Evolutionary conservation across 2,329 filamentous ascomycete genomes (phyloP).

Genomic region (Chaetomium sp.): DNA sequence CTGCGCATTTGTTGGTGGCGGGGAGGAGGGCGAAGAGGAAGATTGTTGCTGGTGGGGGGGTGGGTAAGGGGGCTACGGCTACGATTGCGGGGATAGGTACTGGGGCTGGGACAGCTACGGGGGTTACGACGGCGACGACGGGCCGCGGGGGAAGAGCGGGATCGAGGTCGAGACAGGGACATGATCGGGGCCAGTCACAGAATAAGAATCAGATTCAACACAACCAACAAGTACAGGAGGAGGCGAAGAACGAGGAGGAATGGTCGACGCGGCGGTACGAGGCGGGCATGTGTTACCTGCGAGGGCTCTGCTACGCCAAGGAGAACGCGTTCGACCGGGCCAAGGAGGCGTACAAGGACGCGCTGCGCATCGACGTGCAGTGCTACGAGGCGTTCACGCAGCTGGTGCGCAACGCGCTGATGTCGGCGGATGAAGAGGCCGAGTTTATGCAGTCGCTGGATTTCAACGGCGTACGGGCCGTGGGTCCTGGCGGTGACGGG

Average conservation of each 20-base stretch:
- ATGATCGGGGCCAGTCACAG: too few relatives aligned
- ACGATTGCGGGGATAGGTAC: slow-evolving; percentile 39
- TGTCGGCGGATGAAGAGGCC: slow-evolving; percentile 85
- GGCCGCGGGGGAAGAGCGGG: slow-evolving; percentile 12
- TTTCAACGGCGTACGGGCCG: slow-evolving; percentile 72
- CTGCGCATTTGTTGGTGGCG: slow-evolving; percentile 66
- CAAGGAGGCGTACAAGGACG: slow-evolving; percentile 97
- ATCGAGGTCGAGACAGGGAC: slow-evolving; percentile 9
- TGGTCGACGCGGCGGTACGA: slow-evolving; percentile 75
- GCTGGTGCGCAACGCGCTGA: slow-evolving; percentile 90
- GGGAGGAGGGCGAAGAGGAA: too few relatives aligned
- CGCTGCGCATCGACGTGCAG: slow-evolving; percentile 91
- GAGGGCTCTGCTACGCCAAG: slow-evolving; percentile 91
- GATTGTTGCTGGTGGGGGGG: too few relatives aligned
- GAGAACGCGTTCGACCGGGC: slow-evolving; percentile 96
- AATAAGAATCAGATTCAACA: slow-evolving; percentile 10
- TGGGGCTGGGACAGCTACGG: slow-evolving; percentile 39
- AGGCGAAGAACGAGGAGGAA: slow-evolving; percentile 51
- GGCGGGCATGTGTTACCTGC: slow-evolving; percentile 93
- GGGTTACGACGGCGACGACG: slow-evolving; percentile 45
- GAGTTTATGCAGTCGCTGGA: slow-evolving; percentile 81
- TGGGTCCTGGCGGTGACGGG: slow-evolving; percentile 48
- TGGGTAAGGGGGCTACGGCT: slow-evolving; percentile 59
- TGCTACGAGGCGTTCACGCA: slow-evolving; percentile 98
- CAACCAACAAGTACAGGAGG: slow-evolving; percentile 20